Percentiles rank a stretch among this genome's conserved stretches.
Conservation (phyloP, 1,284 basidiomycete species). For the Cystobasidium sp. region DNA sequence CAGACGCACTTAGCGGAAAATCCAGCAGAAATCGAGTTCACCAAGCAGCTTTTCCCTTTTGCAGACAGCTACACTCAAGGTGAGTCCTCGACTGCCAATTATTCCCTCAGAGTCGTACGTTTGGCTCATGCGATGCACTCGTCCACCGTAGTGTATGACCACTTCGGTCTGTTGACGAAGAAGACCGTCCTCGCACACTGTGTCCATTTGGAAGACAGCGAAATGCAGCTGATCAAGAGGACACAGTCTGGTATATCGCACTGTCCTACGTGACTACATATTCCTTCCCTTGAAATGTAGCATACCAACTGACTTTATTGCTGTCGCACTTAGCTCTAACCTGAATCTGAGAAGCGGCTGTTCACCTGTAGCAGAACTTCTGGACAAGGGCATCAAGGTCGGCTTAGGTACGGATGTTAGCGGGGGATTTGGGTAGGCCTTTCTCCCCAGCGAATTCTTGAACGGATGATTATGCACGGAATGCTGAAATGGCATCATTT, state of each 20-base stretch:
- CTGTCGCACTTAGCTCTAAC: conserved; percentile 61
- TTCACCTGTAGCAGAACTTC: conserved; percentile 74
- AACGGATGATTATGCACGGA: too few species aligned
- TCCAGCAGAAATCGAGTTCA: conserved; percentile 70
- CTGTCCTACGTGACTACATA: conserved; percentile 73
- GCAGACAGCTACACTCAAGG: conserved; percentile 55
- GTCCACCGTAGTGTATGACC: conserved; percentile 70
- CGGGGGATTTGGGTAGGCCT: conserved; percentile 49
- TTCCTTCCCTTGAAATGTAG: background rate
- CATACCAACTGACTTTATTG: background rate
- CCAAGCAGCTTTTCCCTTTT: conserved; percentile 60
- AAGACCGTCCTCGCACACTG: conserved; percentile 91
- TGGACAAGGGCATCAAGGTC: conserved; percentile 80
- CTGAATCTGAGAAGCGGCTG: conserved; percentile 85
- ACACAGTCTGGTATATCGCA: conserved; percentile 80
- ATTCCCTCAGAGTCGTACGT: background rate
- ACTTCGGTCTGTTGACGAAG: conserved; percentile 71
- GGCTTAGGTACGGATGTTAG: conserved; percentile 52
- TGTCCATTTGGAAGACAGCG: conserved; percentile 73
- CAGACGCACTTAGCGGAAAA: conserved; percentile 97
- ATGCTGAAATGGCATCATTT: background rate
- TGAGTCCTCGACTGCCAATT: background rate
- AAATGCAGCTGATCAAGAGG: conserved; percentile 73
- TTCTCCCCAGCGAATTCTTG: too few species aligned
- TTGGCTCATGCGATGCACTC: background rate